Percentiles rank a stretch among this genome's conserved stretches.
phyloP scores from a whole-genome alignment of 352 stramenopile species.

The Plasmopara halstedii region DNA sequence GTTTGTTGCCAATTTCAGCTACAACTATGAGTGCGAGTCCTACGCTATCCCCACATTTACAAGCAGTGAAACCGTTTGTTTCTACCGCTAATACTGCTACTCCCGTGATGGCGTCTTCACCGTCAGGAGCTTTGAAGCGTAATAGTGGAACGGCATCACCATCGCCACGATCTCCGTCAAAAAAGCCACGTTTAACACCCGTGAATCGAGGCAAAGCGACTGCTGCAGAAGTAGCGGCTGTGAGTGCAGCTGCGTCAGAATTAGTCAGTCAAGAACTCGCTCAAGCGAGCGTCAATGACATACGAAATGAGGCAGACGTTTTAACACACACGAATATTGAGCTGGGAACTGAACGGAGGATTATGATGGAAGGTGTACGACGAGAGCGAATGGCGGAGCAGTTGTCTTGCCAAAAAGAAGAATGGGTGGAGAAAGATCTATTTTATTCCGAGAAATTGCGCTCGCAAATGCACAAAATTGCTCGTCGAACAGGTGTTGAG shows the following conservation, averaged over 20 bases:
- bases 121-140: constrained; percentile 33
- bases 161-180: constrained; percentile 66
- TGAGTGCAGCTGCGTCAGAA: constrained; percentile 19
- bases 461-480: constrained; percentile 43
- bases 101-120: constrained; percentile 23
- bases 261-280: constrained; percentile 43
- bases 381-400: constrained; percentile 36
- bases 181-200: constrained; percentile 55
- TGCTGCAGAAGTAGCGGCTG: constrained; percentile 22
- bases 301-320: constrained; percentile 78
- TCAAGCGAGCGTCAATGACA: constrained; percentile 57
- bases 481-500: constrained; percentile 41
- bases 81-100: constrained; percentile 8
- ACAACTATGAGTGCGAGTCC: constrained; percentile 11
- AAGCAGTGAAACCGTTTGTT: constrained; percentile 7
- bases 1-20: constrained; percentile 48
- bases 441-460: constrained; percentile 63
- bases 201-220: constrained; percentile 27
- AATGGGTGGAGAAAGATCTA: constrained; percentile 75
- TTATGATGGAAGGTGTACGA: constrained; percentile 60
- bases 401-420: constrained; percentile 62
- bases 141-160: constrained; percentile 43
- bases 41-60: constrained; percentile 21
- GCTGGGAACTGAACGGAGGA: constrained; percentile 53
- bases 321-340: constrained; percentile 81